Evolutionary conservation across 345 rosid species (phyloP), one percentile per base, ranked within the genome.

Genomic region (Linum tenue): DNA sequence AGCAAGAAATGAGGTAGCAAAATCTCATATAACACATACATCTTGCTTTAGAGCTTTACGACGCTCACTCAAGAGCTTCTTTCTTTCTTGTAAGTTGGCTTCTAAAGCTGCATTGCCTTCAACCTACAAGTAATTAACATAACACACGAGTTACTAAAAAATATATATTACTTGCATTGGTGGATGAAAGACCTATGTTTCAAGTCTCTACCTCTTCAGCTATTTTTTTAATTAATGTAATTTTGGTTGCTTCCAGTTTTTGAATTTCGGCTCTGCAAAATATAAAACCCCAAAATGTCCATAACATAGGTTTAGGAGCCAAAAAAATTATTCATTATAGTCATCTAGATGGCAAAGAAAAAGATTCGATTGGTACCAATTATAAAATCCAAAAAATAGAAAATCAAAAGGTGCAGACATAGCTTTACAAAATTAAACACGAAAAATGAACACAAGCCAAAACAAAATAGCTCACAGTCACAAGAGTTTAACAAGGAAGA

Each of bases 41-140:
- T 84, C 96, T 68, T 78, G 80, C 76, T 85, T 86, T 62, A 94
- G 87, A 70, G 86, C 85, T 75, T 74, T 75, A 50, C 97, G 92
- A 12, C 79, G 85, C 71, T 75, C 84, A 39, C 78, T 76, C 81
- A 90, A 74, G 65, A 79, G 76, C 71, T 77, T 84, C 82, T 84
- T 94, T 73, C 84, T 80, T 64, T 77, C 74, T 71, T 83, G 87
- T 77, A 94, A 61, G 65, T 70, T 80, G 66, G 81, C 84, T 66
- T 81, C 85, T 56, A 94, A 79, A 74, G 64, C 72, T 44, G 75
- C 83, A 79, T 90, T 90, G 68, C 68, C 79, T 76, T 85, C 72
- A 53, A 81, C 85, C 99, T 94, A 69, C 43, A 65, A 56, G 16
- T 65, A 53, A 75, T 48, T 55, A 16, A 62, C 58, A 4, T 3